Conservation (phyloP, 2,329 filamentous ascomycete species). For the Penicillium paneum region DNA sequence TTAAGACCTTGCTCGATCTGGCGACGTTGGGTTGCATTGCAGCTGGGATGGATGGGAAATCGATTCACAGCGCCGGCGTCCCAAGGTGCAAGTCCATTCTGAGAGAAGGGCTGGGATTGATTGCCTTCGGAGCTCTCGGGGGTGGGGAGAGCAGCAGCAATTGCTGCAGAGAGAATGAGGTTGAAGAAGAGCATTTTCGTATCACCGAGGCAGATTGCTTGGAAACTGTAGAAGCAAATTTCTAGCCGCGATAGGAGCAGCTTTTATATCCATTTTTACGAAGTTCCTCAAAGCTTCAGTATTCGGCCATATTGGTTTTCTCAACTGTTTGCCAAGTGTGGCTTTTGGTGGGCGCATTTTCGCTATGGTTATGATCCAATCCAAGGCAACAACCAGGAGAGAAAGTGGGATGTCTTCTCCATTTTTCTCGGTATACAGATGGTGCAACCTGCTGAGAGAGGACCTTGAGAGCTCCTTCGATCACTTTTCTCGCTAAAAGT, state of each 20-base stretch:
- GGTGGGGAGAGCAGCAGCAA: slow-evolving; percentile 9
- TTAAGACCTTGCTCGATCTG: slow-evolving; percentile 57
- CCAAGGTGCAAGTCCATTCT: slow-evolving; percentile 19
- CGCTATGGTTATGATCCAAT: not conserved
- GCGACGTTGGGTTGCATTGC: slow-evolving; percentile 59
- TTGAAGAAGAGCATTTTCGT: not conserved
- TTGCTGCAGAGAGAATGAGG: slow-evolving; percentile 4
- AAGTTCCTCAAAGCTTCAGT: not conserved
- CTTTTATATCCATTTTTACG: slow-evolving; percentile 2
- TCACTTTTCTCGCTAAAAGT: not conserved
- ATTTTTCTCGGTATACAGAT: not conserved
- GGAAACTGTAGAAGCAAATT: too few relatives aligned
- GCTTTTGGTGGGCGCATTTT: not conserved
- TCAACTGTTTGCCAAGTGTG: not conserved
- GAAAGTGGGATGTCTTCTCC: not conserved
- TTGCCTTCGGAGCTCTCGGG: not conserved
- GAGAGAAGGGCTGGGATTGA: slow-evolving; percentile 11
- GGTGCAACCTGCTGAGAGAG: slow-evolving; percentile 9
- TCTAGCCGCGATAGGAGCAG: not conserved
- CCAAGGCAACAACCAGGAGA: not conserved
- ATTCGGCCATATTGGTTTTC: not conserved
- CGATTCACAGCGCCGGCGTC: slow-evolving; percentile 38
- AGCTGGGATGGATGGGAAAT: slow-evolving; percentile 61
- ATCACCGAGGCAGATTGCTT: not conserved
- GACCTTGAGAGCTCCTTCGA: slow-evolving; percentile 20